These are phyloP conservation scores for Saturnispora zaruensis DNA, from an alignment of 805 yeast genomes.

Conservation along the genomic window DNA sequence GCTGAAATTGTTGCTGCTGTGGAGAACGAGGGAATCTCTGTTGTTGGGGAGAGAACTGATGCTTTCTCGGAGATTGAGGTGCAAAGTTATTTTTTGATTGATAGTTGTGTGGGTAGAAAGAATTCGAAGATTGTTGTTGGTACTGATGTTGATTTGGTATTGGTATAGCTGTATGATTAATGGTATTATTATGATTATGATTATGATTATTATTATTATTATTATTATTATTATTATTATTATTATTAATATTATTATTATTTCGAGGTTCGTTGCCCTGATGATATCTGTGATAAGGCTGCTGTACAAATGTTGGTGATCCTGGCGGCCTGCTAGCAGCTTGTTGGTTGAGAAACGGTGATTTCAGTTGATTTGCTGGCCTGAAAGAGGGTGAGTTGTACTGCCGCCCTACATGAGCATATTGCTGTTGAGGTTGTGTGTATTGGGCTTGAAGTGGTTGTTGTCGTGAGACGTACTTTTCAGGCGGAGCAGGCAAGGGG, in stretches of 20 bases:
- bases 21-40: neutral
- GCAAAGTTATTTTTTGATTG: neutral
- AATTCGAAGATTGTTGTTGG: neutral
- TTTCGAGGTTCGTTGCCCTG: neutral
- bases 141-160: neutral
- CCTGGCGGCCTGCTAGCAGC: neutral
- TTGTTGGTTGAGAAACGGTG: conserved; percentile 1
- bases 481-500: conserved; percentile 9
- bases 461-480: neutral
- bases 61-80: neutral
- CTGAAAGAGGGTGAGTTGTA: neutral
- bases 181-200: neutral
- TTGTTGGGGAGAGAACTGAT: neutral
- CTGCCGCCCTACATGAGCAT: neutral
- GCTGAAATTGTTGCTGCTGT: neutral
- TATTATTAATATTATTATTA: neutral
- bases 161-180: neutral
- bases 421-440: neutral
- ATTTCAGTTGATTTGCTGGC: neutral
- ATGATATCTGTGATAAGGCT: neutral
- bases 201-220: neutral
- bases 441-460: neutral
- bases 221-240: neutral
- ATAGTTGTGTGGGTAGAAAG: neutral
- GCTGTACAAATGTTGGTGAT: neutral